Conservation (phyloP, 2,329 filamentous ascomycete genomes). For the Colletotrichum cordylinicola region DNA sequence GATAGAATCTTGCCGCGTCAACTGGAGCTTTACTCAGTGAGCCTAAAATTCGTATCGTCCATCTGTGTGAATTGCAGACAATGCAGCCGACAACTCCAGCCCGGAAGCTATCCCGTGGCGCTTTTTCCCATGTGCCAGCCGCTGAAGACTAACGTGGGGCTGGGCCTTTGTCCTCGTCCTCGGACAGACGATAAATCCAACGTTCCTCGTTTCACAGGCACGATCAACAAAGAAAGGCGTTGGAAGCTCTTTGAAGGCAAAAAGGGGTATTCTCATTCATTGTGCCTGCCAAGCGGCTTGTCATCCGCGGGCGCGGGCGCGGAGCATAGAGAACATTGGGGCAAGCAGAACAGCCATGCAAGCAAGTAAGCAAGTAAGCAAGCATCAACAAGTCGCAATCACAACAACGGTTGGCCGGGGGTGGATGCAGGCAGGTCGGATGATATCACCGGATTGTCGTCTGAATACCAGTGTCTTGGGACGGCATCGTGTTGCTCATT, state of each 20-base stretch:
- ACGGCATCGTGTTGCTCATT: background rate
- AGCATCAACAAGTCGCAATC: background rate
- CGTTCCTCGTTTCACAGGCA: background rate
- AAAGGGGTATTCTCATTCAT: background rate
- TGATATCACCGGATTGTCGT: background rate
- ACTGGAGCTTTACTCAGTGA: background rate
- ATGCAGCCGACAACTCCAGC: background rate
- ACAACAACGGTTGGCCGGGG: slow-evolving; percentile 3
- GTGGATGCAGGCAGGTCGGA: background rate
- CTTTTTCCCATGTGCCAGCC: background rate
- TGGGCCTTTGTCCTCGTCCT: slow-evolving; percentile 1
- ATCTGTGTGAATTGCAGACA: background rate
- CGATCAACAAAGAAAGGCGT: slow-evolving; percentile 2
- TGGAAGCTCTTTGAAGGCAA: background rate
- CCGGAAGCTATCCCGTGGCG: background rate
- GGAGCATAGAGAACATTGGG: background rate
- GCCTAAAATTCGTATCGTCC: background rate
- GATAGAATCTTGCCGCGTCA: background rate
- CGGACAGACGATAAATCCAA: background rate
- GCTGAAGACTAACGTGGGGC: background rate
- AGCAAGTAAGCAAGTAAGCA: background rate
- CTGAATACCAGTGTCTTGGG: slow-evolving; percentile 6
- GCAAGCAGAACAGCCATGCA: background rate
- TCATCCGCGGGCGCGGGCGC: background rate
- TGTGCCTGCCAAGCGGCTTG: background rate